phyloP scores from a whole-genome alignment of 495 filamentous ascomycete genomes.

The Astrothelium subdiscretum region DNA sequence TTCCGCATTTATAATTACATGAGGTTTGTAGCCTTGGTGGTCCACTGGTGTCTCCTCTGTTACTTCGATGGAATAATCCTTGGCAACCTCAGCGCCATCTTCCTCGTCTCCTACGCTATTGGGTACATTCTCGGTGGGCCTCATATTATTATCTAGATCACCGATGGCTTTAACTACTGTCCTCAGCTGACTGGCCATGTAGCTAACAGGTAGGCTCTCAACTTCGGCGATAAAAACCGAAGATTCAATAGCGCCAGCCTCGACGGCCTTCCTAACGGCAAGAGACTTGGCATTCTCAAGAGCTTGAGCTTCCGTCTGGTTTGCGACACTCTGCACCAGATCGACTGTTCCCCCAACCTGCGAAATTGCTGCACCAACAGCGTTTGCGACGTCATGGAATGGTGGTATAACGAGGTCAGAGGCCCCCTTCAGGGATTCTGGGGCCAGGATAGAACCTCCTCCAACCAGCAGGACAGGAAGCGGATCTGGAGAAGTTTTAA shows the following conservation, averaged over 20 bases:
- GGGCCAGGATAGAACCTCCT: constrained; percentile 23
- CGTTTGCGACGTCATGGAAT: constrained; percentile 38
- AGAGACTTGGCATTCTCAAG: constrained; percentile 28
- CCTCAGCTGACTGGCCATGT: constrained; percentile 28
- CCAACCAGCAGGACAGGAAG: constrained; percentile 37
- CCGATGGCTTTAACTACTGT: constrained; percentile 9
- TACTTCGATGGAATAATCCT: constrained; percentile 6
- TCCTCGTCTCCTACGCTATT: constrained; percentile 3
- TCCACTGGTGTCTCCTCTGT: constrained; percentile 24
- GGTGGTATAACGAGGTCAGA: constrained; percentile 17
- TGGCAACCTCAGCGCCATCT: background rate
- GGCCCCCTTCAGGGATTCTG: constrained; percentile 16
- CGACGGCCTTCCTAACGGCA: constrained; percentile 31
- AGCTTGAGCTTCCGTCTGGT: constrained; percentile 25
- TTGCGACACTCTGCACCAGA: constrained; percentile 31
- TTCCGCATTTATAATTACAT: constrained; percentile 31
- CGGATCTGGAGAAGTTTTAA: constrained; percentile 38
- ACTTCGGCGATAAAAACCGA: constrained; percentile 35
- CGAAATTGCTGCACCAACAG: constrained; percentile 48
- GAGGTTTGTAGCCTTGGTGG: constrained; percentile 38
- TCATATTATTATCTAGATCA: constrained; percentile 5
- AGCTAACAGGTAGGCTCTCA: constrained; percentile 32
- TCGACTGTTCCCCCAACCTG: constrained; percentile 40
- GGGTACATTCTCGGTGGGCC: background rate
- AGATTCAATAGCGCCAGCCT: constrained; percentile 33